Evolutionary conservation across 768 basidiomycete genomes (phyloP).

Genomic region (Tricholomella constricta): DNA sequence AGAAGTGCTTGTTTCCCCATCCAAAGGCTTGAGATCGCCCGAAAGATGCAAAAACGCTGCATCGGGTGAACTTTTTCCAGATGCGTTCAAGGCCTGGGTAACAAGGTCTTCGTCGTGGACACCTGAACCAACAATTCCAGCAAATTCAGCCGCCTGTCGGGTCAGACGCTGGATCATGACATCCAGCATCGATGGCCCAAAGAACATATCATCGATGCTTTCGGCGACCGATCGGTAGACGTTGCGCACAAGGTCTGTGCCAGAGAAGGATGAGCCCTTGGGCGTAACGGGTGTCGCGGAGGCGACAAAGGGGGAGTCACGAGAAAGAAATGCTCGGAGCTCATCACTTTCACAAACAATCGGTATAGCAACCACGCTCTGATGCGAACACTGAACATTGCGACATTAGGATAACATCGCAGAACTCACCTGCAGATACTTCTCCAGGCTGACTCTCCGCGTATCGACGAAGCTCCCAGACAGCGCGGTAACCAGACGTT

Average conservation of each 20-base stretch:
- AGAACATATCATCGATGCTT: constrained; percentile 96
- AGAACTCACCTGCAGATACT: constrained; percentile 79
- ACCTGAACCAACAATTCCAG: constrained; percentile 77
- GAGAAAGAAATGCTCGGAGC: constrained; percentile 82
- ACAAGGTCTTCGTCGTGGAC: constrained; percentile 85
- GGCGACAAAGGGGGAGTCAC: constrained; percentile 81
- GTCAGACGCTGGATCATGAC: constrained; percentile 91
- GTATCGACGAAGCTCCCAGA: constrained; percentile 88
- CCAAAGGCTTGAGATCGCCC: constrained; percentile 76
- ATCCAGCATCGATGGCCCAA: constrained; percentile 94
- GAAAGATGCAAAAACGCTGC: constrained; percentile 73
- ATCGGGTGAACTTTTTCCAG: constrained; percentile 65
- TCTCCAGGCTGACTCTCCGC: constrained; percentile 77
- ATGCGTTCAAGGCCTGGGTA: constrained; percentile 72
- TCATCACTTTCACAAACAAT: constrained; percentile 81
- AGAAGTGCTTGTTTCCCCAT: constrained; percentile 87
- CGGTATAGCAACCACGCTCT: constrained; percentile 77
- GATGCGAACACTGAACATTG: constrained; percentile 4
- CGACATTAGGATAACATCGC: not conserved
- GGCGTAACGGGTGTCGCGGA: constrained; percentile 42
- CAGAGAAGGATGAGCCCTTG: constrained; percentile 58
- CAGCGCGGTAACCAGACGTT: constrained; percentile 86
- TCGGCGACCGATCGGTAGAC: constrained; percentile 92
- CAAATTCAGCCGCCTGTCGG: constrained; percentile 86
- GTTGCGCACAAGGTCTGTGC: constrained; percentile 77